phyloP scores from a whole-genome alignment of 805 yeast genomes.

The Lachancea kluyveri region DNA sequence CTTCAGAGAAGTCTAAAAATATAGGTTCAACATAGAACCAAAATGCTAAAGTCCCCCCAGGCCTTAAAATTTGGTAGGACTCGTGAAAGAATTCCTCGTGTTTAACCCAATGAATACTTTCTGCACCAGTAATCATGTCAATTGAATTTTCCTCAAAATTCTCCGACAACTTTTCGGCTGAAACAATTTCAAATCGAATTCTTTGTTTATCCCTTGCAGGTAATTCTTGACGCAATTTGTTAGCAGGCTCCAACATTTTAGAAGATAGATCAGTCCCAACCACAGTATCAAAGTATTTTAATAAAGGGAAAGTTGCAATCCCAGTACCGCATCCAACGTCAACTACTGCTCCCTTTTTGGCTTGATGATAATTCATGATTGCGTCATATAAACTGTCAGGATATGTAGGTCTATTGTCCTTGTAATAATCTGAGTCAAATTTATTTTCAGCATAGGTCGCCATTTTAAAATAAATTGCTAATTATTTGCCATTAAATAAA shows the following conservation, averaged over 20 bases:
- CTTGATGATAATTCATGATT: conserved; percentile 37
- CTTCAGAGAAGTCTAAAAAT: conserved; percentile 45
- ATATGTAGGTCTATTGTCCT: conserved; percentile 33
- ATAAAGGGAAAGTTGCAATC: conserved; percentile 47
- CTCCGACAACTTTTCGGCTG: conserved; percentile 24
- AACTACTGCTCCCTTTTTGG: conserved; percentile 33
- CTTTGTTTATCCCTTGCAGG: conserved; percentile 13
- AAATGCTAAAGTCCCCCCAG: conserved; percentile 59
- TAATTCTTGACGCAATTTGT: conserved; percentile 9
- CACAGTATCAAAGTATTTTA: conserved; percentile 38
- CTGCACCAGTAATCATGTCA: conserved; percentile 62
- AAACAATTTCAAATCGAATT: conserved; percentile 15
- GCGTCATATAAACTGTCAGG: conserved; percentile 45
- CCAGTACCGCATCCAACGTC: conserved; percentile 77
- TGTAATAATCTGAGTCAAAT: conserved; percentile 4
- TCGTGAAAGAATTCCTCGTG: conserved; percentile 45
- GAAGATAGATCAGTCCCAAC: conserved; percentile 55
- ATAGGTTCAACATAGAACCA: conserved; percentile 72
- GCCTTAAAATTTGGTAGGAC: conserved; percentile 42
- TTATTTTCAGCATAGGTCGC: conserved; percentile 3
- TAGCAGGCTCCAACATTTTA: conserved; percentile 44
- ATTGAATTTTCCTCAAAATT: conserved; percentile 29
- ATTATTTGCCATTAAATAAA: no score
- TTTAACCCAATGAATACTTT: conserved; percentile 73
- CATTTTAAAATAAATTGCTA: neutral